A percentile compares a stretch with the other conserved stretches of the same genome.
Evolutionary conservation across 1,284 basidiomycete species (phyloP).

Genomic region (Heterobasidion irregulare): DNA sequence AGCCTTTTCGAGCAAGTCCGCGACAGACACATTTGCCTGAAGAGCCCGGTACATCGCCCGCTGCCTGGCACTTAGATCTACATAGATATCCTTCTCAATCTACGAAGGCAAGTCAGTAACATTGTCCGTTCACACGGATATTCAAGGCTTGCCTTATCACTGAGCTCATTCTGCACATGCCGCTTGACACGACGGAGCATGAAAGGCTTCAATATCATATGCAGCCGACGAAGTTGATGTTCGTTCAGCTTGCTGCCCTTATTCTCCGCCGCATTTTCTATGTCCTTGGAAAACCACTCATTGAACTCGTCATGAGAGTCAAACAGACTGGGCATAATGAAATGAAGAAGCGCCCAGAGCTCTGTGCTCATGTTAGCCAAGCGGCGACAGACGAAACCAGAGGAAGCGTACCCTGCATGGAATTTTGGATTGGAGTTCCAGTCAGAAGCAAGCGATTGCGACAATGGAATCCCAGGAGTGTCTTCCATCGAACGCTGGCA

Average conservation of each 20-base stretch:
- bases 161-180: conserved; percentile 99
- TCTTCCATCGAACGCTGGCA: conserved; percentile 97
- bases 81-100: conserved; percentile 96
- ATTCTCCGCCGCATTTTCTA: conserved; percentile 91
- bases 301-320: conserved; percentile 99
- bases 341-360: conserved; percentile 98
- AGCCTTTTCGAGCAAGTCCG: conserved; percentile 91
- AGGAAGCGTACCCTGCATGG: conserved; percentile 82
- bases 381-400: background rate
- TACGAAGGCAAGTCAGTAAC: conserved; percentile 21
- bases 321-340: conserved; percentile 99
- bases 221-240: conserved; percentile 89
- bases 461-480: conserved; percentile 91
- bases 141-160: conserved; percentile 74
- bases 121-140: background rate
- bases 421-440: conserved; percentile 98
- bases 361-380: conserved; percentile 42
- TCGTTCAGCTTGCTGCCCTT: conserved; percentile 90
- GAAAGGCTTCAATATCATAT: conserved; percentile 99
- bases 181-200: conserved; percentile 98
- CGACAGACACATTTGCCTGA: conserved; percentile 89
- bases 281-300: conserved; percentile 99
- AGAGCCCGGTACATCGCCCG: conserved; percentile 89
- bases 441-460: conserved; percentile 93
- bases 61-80: conserved; percentile 92